Percentiles rank a stretch among this genome's conserved stretches.
These are phyloP conservation scores for Xanthoconium purpureum DNA, from an alignment of 768 basidiomycete species.

Conservation along the genomic window DNA sequence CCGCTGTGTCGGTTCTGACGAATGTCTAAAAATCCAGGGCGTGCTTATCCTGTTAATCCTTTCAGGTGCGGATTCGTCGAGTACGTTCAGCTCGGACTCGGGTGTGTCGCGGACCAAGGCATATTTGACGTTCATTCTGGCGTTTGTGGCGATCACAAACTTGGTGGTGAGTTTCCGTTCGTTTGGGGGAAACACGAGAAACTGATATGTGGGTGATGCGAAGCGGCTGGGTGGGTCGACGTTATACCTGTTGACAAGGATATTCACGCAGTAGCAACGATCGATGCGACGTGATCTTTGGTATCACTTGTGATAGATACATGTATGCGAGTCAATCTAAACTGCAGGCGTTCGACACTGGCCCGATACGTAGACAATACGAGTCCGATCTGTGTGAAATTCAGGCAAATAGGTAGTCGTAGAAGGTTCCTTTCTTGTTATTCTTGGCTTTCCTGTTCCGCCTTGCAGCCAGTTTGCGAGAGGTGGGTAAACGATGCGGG, in stretches of 20 bases:
- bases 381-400: neutral
- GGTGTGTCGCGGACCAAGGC: slow-evolving; percentile 59
- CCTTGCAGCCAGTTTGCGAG: slow-evolving; percentile 13
- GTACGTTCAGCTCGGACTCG: slow-evolving; percentile 54
- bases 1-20: neutral
- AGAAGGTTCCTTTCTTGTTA: slow-evolving; percentile 31
- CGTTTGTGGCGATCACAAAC: slow-evolving; percentile 79
- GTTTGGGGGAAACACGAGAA: neutral
- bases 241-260: slow-evolving; percentile 46
- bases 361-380: neutral
- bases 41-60: slow-evolving; percentile 69
- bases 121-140: slow-evolving; percentile 78
- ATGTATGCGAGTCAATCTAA: neutral
- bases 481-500: slow-evolving; percentile 20
- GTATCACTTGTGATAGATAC: slow-evolving; percentile 2
- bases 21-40: slow-evolving; percentile 42
- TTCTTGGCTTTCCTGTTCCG: slow-evolving; percentile 19
- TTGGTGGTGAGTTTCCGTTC: slow-evolving; percentile 42
- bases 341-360: neutral
- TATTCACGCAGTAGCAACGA: slow-evolving; percentile 45
- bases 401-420: slow-evolving; percentile 46
- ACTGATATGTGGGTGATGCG: neutral
- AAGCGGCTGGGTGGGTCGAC: slow-evolving; percentile 62
- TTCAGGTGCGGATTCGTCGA: slow-evolving; percentile 50
- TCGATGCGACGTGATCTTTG: slow-evolving; percentile 3